Base-by-base conservation (phyloP, 148 eudicot genomes). In the Chenopodium quinoa region DNA sequence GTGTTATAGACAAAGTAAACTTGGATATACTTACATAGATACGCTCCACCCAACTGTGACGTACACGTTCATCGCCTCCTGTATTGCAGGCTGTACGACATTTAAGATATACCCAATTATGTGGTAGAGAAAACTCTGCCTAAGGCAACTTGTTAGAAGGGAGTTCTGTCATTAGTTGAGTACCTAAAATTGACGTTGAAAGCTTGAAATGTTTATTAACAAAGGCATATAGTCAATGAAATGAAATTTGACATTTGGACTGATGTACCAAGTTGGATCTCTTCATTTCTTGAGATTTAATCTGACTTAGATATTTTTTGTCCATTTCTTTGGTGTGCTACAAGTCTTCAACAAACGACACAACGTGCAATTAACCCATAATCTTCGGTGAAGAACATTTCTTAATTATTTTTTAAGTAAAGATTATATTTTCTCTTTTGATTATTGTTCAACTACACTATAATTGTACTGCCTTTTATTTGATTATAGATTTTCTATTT, bases 281-380 rank as follows among this genome's bases (percentile, higher is more conserved):
- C 44, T 40, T 40, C 44, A 40, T 40, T 40, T 72, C 54, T 52
- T 69, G 14, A 54, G 62, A 3, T 60, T 17, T 44, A 80, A 56
- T 60, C 56, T 72, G 70, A 80, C 77, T 56, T 9, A 8, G 23
- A 29, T 23, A 27, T 50, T 50, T 40, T 60, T 80, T 60, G 70
- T 72, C 75, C 7, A 12, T 52, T 22, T 71, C 4, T 47, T 78
- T 82, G 37, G 71, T 63, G 48, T 17, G 63, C 20, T 12, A 4
- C 31, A 25, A n/a, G 32, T 7, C 50, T 77, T 77, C 72, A 82
- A 62, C 64, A 32, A 58, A 77, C 81, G 44, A 71, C 60, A 82
- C 27, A 48, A 73, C 76, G 70, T 82, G 81, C 68, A 40, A 40
- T 40, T 40, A 40, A 6, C 44, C 44, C 70, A 48, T 71, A 37